Base-by-base conservation (phyloP, 2,329 filamentous ascomycete species). In the Blumeria hordei region DNA sequence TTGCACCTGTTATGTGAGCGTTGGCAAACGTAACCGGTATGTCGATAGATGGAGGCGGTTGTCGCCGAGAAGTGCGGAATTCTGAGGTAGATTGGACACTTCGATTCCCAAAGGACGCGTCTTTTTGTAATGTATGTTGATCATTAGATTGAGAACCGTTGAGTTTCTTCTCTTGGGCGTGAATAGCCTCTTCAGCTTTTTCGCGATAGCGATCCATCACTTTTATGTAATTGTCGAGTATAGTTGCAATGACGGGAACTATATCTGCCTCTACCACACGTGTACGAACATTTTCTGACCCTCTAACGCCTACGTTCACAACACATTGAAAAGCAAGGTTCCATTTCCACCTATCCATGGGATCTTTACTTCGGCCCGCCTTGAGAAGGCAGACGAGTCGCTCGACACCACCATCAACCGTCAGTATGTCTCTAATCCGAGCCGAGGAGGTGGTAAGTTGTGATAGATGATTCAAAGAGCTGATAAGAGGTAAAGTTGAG, bases 291-390 rank as follows among this genome's bases (percentile, higher is more conserved):
- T 79, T 81, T 71, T 98, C 92, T 11, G 92, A 95, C 57, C 92
- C 92, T 62, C 92, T 80, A 57, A 98, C 90, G 56, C 92, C 92
- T 65, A 98, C 96, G 69, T 98, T 98, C 67, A 98, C 92, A 60
- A 96, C 88, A 68, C 92, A 98, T 69, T 96, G 92, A 68, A 98
- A 98, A 54, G 92, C 92, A 59, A 98, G 76, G 66, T 95, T 98
- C 92, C 92, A 98, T 70, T 96, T 96, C 92, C 92, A 98, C 85
- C 94, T 94, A 68, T 95, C 90, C 90, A 96, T 95, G 81, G 95
- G 83, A 67, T 98, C 90, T 69, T 88, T 93, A 71, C 86, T 95
- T 66, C 92, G 78, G 59, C 92, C 92, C 69, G 94, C 87, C 70
- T 98, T 98, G 68, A 98, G 78, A 65, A 98, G 95, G 76, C 88